Evolutionary conservation across 306 rosid species (phyloP), one percentile per base, ranked within the genome.

Genomic region (Macrotyloma uniflorum): DNA sequence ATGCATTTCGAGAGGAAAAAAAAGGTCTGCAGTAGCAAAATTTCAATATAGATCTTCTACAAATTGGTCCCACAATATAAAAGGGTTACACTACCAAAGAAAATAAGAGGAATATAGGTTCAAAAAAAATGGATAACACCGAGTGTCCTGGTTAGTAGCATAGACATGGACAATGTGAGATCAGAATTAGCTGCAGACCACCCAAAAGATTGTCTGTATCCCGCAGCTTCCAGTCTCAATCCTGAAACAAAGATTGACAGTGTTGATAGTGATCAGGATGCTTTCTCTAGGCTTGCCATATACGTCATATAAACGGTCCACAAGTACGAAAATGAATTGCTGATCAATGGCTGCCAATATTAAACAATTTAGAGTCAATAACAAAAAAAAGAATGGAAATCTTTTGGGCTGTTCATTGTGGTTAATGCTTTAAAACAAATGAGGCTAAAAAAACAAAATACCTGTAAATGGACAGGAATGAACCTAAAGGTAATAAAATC

Each of bases 281-380:
- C 93, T 89, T 89, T 92, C 81, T 91, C 90, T 32, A 80, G 86
- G 91, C 92, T 80, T 51, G 98, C 98, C 97, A 91, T 95, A 84
- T 95, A 95, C 19, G 98, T 95, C 77, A 95, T 85, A 50, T 95
- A 95, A 66, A 95, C 81, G 30, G 97, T 95, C 98, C 98, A 95
- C 85, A 91, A 64, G 81, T 90, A 95, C 7, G 98, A 86, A 76
- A 95, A 95, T 15, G 97, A 93, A 84, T 95, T 95, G 97, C 93
- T 92, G 72, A 92, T 95, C 45, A 95, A 53, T 45, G 98, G 89
- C 98, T 95, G 98, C 76, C 43, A 83, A 84, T 83, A 80, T 53
- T 58, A 73, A 73, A 64, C 55, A 82, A 84, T 20, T 57, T 33
- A 77, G 50, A 80, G 78, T 72, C 26, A 80, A 35, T 32, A 73